phyloP scores from a whole-genome alignment of 2,329 filamentous ascomycete genomes.

The Endocalyx cinctus region DNA sequence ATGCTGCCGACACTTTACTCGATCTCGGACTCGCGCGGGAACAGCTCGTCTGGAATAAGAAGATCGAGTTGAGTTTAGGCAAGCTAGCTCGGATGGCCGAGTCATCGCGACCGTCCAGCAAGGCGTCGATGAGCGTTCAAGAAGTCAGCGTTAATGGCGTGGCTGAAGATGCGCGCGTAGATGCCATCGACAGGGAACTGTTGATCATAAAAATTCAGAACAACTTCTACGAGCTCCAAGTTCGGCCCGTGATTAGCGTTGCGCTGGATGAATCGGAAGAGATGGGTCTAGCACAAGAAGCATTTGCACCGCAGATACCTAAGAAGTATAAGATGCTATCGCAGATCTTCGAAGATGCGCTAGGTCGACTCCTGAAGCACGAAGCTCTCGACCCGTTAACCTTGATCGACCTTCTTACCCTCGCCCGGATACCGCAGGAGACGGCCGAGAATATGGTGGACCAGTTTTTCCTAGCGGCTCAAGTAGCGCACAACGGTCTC shows the following conservation, averaged over 20 bases:
- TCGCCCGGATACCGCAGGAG: constrained; percentile 50
- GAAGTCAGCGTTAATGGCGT: constrained; percentile 18
- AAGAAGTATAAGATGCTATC: constrained; percentile 62
- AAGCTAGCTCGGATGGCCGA: constrained; percentile 75
- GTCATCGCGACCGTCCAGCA: constrained; percentile 29
- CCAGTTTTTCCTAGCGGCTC: constrained; percentile 73
- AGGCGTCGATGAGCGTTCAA: constrained; percentile 23
- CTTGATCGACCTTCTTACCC: constrained; percentile 72
- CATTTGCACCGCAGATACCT: constrained; percentile 52
- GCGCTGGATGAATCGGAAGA: constrained; percentile 79
- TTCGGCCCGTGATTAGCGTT: constrained; percentile 61
- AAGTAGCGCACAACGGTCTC: constrained; percentile 51
- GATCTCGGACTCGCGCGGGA: constrained; percentile 67
- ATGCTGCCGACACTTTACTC: constrained; percentile 67
- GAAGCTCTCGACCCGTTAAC: constrained; percentile 62
- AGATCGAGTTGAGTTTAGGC: constrained; percentile 83
- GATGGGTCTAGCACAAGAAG: constrained; percentile 68
- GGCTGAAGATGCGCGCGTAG: constrained; percentile 29
- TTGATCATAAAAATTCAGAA: constrained; percentile 77
- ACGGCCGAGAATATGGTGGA: constrained; percentile 52
- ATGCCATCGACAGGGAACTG: constrained; percentile 58
- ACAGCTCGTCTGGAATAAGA: constrained; percentile 84
- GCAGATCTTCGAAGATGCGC: constrained; percentile 64
- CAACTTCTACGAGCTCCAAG: constrained; percentile 59
- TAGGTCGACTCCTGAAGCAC: constrained; percentile 67